Conservation (phyloP, 768 basidiomycete species). For the Heimioporus sp. region DNA sequence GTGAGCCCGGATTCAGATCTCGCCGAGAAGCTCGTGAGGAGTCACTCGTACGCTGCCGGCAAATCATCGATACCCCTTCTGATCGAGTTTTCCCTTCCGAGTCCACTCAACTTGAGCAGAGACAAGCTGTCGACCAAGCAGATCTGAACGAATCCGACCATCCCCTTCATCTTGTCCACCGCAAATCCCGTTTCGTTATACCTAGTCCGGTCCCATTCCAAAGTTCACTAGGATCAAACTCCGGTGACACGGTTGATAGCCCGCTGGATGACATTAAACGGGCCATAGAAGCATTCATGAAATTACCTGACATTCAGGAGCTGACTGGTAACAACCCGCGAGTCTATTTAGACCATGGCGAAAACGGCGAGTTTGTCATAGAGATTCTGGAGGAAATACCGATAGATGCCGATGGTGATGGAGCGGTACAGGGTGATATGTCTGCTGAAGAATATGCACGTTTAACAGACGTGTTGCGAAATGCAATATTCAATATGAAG, state of each 20-base stretch:
- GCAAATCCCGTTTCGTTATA: conserved; percentile 47
- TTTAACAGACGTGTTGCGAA: conserved; percentile 50
- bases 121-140: conserved; percentile 25
- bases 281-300: conserved; percentile 27
- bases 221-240: conserved; percentile 16
- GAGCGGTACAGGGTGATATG: conserved; percentile 24
- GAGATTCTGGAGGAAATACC: conserved; percentile 46
- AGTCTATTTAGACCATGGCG: conserved; percentile 42
- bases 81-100: conserved; percentile 23
- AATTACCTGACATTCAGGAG: conserved; percentile 30
- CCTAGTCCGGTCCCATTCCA: conserved; percentile 24
- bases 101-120: conserved; percentile 30
- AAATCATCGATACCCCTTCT: conserved; percentile 47
- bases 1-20: conserved; percentile 89
- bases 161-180: conserved; percentile 51
- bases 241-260: conserved; percentile 13
- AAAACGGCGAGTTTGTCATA: conserved; percentile 41
- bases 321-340: conserved; percentile 30
- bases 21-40: conserved; percentile 64
- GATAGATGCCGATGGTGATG: conserved; percentile 29
- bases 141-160: conserved; percentile 51
- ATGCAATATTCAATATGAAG: conserved; percentile 50
- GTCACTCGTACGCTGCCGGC: conserved; percentile 73
- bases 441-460: conserved; percentile 41
- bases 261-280: conserved; percentile 27